phyloP scores from a whole-genome alignment of 257 asterid species.

The Sherardia arvensis region DNA sequence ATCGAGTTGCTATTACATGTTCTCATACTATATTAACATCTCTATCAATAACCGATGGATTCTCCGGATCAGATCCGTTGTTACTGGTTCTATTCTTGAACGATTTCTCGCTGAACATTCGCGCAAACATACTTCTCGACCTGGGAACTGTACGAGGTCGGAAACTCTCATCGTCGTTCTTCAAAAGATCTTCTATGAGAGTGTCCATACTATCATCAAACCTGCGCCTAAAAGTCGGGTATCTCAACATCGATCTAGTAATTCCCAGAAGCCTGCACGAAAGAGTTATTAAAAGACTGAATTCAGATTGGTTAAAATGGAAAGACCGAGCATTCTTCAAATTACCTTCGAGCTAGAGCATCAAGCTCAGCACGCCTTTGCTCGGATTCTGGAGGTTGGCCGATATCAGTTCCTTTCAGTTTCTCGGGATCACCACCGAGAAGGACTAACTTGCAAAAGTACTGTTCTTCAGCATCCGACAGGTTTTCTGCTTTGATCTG shows the following conservation, averaged over 20 bases:
- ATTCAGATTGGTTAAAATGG: not conserved
- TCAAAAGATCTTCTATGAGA: slow-evolving; percentile 58
- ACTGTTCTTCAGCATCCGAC: slow-evolving; percentile 67
- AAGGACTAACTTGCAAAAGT: slow-evolving; percentile 61
- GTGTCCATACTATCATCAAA: slow-evolving; percentile 49
- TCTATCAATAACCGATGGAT: slow-evolving; percentile 29
- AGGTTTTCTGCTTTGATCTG: slow-evolving; percentile 74
- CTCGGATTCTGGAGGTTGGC: slow-evolving; percentile 49
- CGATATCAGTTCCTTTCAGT: slow-evolving; percentile 41
- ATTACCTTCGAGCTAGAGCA: slow-evolving; percentile 86
- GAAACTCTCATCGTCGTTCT: slow-evolving; percentile 36
- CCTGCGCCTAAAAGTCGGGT: slow-evolving; percentile 81
- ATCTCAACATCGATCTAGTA: slow-evolving; percentile 77
- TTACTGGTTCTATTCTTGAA: slow-evolving; percentile 30
- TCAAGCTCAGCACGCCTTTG: slow-evolving; percentile 72
- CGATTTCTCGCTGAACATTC: slow-evolving; percentile 55
- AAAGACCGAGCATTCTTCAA: not conserved
- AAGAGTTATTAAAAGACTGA: not conserved
- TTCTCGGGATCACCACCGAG: slow-evolving; percentile 49
- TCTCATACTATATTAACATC: slow-evolving; percentile 41
- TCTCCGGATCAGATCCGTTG: slow-evolving; percentile 31
- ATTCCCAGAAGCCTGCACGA: slow-evolving; percentile 66
- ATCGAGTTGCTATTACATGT: not conserved
- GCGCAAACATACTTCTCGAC: slow-evolving; percentile 58
- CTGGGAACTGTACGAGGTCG: slow-evolving; percentile 24